phyloP scores from a whole-genome alignment of 148 eudicot genomes.

The Camellia japonica region DNA sequence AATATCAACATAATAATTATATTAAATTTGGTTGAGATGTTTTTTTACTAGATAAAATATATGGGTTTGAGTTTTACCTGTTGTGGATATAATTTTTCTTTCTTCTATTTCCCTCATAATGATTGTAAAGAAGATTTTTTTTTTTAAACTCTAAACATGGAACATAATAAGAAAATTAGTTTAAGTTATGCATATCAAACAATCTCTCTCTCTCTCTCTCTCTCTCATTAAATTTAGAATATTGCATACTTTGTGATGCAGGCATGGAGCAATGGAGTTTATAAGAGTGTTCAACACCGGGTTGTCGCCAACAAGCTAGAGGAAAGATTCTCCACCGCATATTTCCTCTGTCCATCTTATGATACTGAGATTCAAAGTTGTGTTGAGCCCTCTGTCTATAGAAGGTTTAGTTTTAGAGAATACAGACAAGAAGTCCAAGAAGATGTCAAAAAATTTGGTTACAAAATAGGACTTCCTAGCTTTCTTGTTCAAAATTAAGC shows the following conservation, averaged over 20 bases:
- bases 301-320: slow-evolving; percentile 53
- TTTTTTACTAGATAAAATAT: no score
- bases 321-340: slow-evolving; percentile 87
- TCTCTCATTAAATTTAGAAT: not conserved
- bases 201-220: no score
- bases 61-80: no score
- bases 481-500: slow-evolving; percentile 33
- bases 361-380: slow-evolving; percentile 59
- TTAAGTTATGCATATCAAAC: no score
- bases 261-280: slow-evolving; percentile 95
- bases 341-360: slow-evolving; percentile 75
- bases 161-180: no score
- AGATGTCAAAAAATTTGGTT: slow-evolving; percentile 65
- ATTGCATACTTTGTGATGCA: slow-evolving; percentile 17
- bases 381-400: slow-evolving; percentile 49
- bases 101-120: no score
- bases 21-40: no score
- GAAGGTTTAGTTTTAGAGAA: slow-evolving; percentile 66
- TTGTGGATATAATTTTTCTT: no score
- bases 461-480: slow-evolving; percentile 75
- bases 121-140: no score
- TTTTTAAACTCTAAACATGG: no score
- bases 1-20: no score
- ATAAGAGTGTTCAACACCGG: slow-evolving; percentile 84
- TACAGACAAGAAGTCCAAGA: slow-evolving; percentile 68